These are phyloP conservation scores for Pestalotiopsis sp. DNA, from an alignment of 2,329 filamentous ascomycete species.

Conservation along the genomic window DNA sequence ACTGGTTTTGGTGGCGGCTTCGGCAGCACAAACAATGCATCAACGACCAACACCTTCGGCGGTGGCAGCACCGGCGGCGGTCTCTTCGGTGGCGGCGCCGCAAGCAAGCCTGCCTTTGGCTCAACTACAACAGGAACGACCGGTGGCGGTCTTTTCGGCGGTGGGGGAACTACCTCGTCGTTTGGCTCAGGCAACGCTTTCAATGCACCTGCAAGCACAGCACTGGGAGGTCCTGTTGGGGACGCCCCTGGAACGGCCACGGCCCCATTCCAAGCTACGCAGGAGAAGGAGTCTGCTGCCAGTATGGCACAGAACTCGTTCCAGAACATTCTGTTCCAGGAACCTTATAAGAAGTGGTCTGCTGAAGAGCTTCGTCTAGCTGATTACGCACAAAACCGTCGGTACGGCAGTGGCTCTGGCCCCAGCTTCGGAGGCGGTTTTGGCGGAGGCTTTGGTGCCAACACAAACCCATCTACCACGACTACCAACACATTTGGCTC, in stretches of 20 bases:
- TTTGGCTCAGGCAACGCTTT: slow-evolving; percentile 41
- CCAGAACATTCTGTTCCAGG: slow-evolving; percentile 79
- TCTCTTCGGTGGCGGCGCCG: slow-evolving; percentile 28
- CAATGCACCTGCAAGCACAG: slow-evolving; percentile 45
- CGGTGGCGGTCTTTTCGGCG: slow-evolving; percentile 48
- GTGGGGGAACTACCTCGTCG: slow-evolving; percentile 31
- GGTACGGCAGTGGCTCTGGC: slow-evolving; percentile 79
- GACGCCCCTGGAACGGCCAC: slow-evolving; percentile 70
- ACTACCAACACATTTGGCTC: slow-evolving; percentile 28
- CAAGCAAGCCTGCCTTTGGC: slow-evolving; percentile 55
- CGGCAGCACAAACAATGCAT: slow-evolving; percentile 36
- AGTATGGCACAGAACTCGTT: slow-evolving; percentile 62
- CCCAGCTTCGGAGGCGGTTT: slow-evolving; percentile 53
- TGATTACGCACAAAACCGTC: slow-evolving; percentile 86
- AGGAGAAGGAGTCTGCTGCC: slow-evolving; percentile 70
- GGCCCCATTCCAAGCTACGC: slow-evolving; percentile 67
- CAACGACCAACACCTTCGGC: slow-evolving; percentile 39
- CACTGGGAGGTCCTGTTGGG: slow-evolving; percentile 52
- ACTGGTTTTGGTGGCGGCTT: slow-evolving; percentile 34
- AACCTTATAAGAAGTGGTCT: slow-evolving; percentile 85
- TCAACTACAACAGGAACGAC: slow-evolving; percentile 42
- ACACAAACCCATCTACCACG: slow-evolving; percentile 16
- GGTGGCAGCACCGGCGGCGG: slow-evolving; percentile 26
- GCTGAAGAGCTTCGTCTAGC: slow-evolving; percentile 81
- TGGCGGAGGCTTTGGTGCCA: slow-evolving; percentile 13